phyloP scores from a whole-genome alignment of 2,329 filamentous ascomycete genomes.

The Coniochaeta sp. region DNA sequence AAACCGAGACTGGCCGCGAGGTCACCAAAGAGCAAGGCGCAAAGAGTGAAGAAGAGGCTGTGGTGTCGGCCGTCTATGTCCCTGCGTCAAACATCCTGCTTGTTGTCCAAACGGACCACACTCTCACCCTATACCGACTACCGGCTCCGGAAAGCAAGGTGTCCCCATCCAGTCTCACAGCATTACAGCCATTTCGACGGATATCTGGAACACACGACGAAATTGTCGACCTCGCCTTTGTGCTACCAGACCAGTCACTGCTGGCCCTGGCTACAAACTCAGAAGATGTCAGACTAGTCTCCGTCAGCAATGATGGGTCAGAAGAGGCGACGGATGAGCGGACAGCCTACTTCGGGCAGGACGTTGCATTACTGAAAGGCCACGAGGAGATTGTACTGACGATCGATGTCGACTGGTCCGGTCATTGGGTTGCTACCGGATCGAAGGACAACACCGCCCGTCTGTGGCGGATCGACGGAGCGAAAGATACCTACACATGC shows the following conservation, averaged over 20 bases:
- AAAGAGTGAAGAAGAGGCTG: conserved; percentile 55
- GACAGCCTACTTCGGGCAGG: conserved; percentile 74
- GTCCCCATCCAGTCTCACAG: conserved; percentile 17
- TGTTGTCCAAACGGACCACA: conserved; percentile 84
- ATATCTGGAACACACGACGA: conserved; percentile 97
- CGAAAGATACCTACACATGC: conserved; percentile 55
- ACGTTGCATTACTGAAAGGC: conserved; percentile 77
- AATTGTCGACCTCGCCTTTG: conserved; percentile 87
- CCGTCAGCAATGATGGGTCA: conserved; percentile 43
- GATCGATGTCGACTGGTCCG: conserved; percentile 92
- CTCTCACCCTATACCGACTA: conserved; percentile 63
- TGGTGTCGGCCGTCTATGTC: conserved; percentile 66
- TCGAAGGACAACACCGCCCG: conserved; percentile 95
- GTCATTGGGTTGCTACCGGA: conserved; percentile 91
- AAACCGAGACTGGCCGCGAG: conserved; percentile 68
- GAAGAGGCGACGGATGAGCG: conserved; percentile 17
- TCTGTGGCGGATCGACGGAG: conserved; percentile 79
- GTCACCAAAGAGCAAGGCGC: conserved; percentile 65
- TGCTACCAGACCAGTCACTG: conserved; percentile 72
- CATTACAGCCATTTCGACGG: conserved; percentile 54
- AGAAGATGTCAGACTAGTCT: conserved; percentile 85
- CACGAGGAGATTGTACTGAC: conserved; percentile 96
- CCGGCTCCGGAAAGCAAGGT: conserved; percentile 27
- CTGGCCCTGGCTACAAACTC: conserved; percentile 92
- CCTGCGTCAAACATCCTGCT: conserved; percentile 63